Evolutionary conservation across 805 yeast genomes (phyloP), one percentile per base, ranked within the genome.

Genomic region (Blastobotrys terrestris): DNA sequence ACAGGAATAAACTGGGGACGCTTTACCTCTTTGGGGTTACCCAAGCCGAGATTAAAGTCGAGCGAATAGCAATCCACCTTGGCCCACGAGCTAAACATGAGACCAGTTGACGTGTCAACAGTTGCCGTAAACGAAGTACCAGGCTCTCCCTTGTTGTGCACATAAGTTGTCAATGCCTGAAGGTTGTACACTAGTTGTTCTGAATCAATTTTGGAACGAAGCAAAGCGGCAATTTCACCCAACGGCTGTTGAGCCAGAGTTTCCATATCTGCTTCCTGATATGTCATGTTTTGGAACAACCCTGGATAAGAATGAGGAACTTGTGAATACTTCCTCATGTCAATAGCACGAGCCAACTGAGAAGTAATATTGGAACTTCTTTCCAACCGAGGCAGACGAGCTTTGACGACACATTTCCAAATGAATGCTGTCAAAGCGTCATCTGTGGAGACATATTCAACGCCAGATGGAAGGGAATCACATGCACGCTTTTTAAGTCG

Each of bases 11-110:
- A 53, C 26, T 43, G 51, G 7, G 59, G 59, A 19, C 56, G 40
- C 2, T 55, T 26, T 1, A 56, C 51, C 2, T 48, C 47, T 22
- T 44, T 51, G 2, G 59, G 59, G 22, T 49, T 54, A 2, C 59
- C 59, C 18, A 56, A 44, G 3, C 53, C 53, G 1, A 56, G 26
- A 21, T 46, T 49, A 42, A 56, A 56, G 31, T 56, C 59, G 6
- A 53, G 50, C 14, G 31, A 43, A 20, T 47, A 56, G 47, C 40
- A 15, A 31, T 45, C 26, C 22, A 41, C 44, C 46, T 53, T 53
- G 19, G 55, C 50, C 59, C 59, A 56, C 7, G 59, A 56, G 31
- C 59, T 56, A 16, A 56, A 22, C 51, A 46, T 46, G 15, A 55
- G 15, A 45, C 42, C 57, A 18, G 45, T 14, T 7, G 50, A 8